Evolutionary conservation across 1,284 basidiomycete genomes (phyloP), one percentile per base, ranked within the genome.

Genomic region (Fomitopsis schrenkii): DNA sequence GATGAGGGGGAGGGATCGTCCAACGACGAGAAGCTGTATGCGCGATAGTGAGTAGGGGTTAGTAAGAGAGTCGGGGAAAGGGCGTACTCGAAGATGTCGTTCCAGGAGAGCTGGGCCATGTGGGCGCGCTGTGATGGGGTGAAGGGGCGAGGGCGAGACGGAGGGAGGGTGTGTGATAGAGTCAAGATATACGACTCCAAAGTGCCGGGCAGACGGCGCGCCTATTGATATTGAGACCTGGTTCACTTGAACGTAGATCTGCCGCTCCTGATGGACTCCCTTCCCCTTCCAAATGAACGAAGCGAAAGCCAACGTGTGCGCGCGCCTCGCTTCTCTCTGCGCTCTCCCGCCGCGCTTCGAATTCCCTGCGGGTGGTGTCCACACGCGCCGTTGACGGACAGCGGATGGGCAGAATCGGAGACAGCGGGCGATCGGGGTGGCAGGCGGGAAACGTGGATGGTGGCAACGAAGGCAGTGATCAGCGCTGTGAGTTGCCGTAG

Each of bases 51-150:
- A 45, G 44, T 7, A 33, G 55, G 17, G 26, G 5, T 3, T 7
- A 7, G 30, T 7, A 3, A 3, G 36, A 10, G 30, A 14, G n/a
- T 5, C 8, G 40, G n/a, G 14, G 17, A 17, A 5, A 53, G 12
- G 36, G 40, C 57, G 33, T 26, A 59, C 57, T 59, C 57, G 45
- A 59, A 50, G 36, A 52, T 52, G 36, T 59, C 57, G 57, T 50
- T 52, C 46, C 57, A 59, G 30, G 4, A 55, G 42, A 60, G 38
- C 17, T 40, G 38, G 41, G 44, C 30, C 59, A 60, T 60, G 42
- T 41, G 22, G 17, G 33, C 14, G 58, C 19, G 54, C 48, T 60
- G 59, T 36, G 46, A 28, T 12, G 38, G 56, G 35, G 56, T 45
- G 56, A 35, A 38, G 41, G 44, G 44, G 41, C 33, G 56, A 30